Percentiles rank a stretch among this genome's conserved stretches.
These are phyloP conservation scores for Zygoascus ofunaensis DNA, from an alignment of 805 yeast species.

Conservation along the genomic window DNA sequence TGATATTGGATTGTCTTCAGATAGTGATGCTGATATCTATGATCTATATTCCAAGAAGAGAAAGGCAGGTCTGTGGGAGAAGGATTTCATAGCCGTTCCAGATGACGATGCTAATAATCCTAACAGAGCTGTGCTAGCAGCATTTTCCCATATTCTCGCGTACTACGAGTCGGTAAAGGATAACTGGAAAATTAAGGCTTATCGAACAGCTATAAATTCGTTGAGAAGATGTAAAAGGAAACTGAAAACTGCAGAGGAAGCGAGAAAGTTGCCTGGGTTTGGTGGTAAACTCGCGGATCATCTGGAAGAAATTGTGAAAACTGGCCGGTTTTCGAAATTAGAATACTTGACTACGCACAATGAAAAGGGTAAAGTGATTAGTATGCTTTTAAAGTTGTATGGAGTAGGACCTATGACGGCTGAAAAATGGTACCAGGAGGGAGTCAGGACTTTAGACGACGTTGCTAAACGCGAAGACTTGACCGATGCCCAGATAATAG, in stretches of 20 bases:
- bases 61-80: constrained; percentile 5
- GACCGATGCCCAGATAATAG: constrained; percentile 29
- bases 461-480: constrained; percentile 26
- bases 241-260: constrained; percentile 33
- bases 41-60: background rate
- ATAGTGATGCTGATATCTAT: background rate
- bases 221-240: constrained; percentile 23
- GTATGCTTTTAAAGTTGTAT: constrained; percentile 34
- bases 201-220: constrained; percentile 37
- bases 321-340: constrained; percentile 26
- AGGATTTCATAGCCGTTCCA: background rate
- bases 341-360: constrained; percentile 17
- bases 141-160: constrained; percentile 27
- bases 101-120: constrained; percentile 10
- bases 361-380: constrained; percentile 21
- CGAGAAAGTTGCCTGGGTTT: constrained; percentile 33
- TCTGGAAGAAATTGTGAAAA: constrained; percentile 38
- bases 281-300: constrained; percentile 36
- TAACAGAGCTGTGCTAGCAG: constrained; percentile 27
- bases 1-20: background rate
- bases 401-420: constrained; percentile 44
- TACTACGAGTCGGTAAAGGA: constrained; percentile 31
- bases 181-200: constrained; percentile 34
- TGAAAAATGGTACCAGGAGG: constrained; percentile 32
- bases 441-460: constrained; percentile 34